Evolutionary conservation across 768 basidiomycete genomes (phyloP), one percentile per base, ranked within the genome.

Genomic region (Dacryopinax primogenitus): DNA sequence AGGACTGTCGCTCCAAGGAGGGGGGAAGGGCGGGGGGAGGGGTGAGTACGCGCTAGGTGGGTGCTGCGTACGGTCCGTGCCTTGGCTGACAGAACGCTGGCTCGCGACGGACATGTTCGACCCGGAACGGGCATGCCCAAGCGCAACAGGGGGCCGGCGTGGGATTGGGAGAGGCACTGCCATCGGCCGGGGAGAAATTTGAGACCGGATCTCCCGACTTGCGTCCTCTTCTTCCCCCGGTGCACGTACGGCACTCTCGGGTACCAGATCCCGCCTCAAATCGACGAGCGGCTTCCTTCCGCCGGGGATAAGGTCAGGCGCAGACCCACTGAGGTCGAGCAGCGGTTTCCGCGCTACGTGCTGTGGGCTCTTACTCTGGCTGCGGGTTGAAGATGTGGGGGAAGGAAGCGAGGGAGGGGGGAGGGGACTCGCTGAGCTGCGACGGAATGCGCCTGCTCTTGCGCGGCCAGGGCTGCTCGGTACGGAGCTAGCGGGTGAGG

Each of bases 11-110:
- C 51, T 58, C 51, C 51, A 58, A 3, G 51, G 51, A 6, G 51
- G 51, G 26, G 51, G 51, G 51, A 58, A 58, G 51, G 51, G 51
- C 51, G 51, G 51, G 51, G 51, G 51, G 30, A 58, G 51, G 26
- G 51, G 51, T 13, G 51, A 58, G 51, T 58, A 58, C 51, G 51
- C 51, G 51, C 51, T 58, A 6, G 51, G 51, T 9, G 51, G 51
- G 30, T 58, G 51, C 13, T 3, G 23, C 13, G 51, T 58, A 2
- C 51, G 13, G 15, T 58, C 51, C 7, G 51, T 58, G 13, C 51
- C 51, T 30, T 58, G 51, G 30, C 26, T 28, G 30, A 21, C 51
- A 21, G 51, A 58, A 6, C 51, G 51, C 30, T 58, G 51, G 51
- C 51, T 58, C 13, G 51, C 26, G 51, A 30, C 51, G 51, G 51